Percentiles rank a stretch among this genome's conserved stretches.
phyloP scores from a whole-genome alignment of 768 basidiomycete genomes.

The Tylopilus sp. region DNA sequence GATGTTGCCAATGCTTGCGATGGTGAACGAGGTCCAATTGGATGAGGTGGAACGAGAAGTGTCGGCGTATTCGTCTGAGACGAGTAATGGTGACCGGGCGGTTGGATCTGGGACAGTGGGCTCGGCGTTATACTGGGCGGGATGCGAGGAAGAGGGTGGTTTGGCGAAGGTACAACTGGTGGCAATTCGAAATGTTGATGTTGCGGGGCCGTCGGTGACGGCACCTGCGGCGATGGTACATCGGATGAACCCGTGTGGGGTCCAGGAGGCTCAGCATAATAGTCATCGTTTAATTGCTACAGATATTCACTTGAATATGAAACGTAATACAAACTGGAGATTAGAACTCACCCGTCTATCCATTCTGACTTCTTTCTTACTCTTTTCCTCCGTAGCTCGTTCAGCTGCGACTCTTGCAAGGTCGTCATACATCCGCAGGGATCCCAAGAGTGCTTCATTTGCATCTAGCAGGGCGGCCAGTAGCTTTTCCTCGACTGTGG shows the following conservation, averaged over 20 bases:
- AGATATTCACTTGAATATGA: conserved; percentile 14
- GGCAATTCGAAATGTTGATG: conserved; percentile 33
- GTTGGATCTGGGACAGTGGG: conserved; percentile 12
- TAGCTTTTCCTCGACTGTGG: conserved; percentile 72
- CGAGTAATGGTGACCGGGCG: conserved; percentile 17
- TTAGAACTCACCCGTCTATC: conserved; percentile 55
- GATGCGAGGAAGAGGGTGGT: conserved; percentile 39
- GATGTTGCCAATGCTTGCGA: conserved; percentile 45
- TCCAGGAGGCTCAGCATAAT: conserved; percentile 16
- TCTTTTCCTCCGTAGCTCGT: conserved; percentile 58
- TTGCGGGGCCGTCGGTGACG: conserved; percentile 28
- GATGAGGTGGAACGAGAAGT: conserved; percentile 63
- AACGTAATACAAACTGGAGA: background rate
- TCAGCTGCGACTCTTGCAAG: conserved; percentile 62
- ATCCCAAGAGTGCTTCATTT: conserved; percentile 66
- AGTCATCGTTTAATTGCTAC: conserved; percentile 28
- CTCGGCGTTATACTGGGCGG: conserved; percentile 27
- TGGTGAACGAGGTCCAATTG: conserved; percentile 70
- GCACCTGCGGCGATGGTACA: conserved; percentile 23
- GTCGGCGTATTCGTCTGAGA: conserved; percentile 29
- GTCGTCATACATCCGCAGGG: conserved; percentile 74
- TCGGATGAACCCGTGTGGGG: conserved; percentile 28
- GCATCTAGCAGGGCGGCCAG: conserved; percentile 70
- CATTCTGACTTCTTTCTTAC: conserved; percentile 63
- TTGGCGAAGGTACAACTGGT: conserved; percentile 28